Evolutionary conservation across 2,329 filamentous ascomycete genomes (phyloP), one percentile per base, ranked within the genome.

Genomic region (Aspergillus sojae): DNA sequence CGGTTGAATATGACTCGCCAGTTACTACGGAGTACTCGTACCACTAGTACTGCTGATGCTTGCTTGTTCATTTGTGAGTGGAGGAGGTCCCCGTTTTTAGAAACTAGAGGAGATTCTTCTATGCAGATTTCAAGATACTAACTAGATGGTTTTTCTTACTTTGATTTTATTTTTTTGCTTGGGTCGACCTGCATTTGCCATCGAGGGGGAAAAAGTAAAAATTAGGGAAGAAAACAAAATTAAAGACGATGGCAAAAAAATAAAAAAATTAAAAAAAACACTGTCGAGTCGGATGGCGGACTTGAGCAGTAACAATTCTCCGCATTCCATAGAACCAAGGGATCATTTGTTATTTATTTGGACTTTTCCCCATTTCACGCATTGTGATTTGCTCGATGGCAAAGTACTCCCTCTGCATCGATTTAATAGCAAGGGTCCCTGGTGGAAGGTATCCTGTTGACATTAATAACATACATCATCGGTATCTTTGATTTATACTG

Each of bases 1-100:
- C 64, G 63, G 64, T 62, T 62, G 53, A 62, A 46, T 39, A 32
- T 41, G 48, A 64, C 63, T 63, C 64, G 58, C 63, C 60, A 26
- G 52, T 53, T 56, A 41, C 52, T 28, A 57, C 30, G 2, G 10
- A 32, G 7, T 32, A 34, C 32, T 45, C 55, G 21, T 54, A 58
- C 30, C 32, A 53, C n/a, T 41, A 52, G 11, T 23, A 45, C 28
- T 32, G 4, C 32, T 34, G 23, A 41, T 12, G 53, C 34, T n/a
- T 36, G 30, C 52, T 54, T 53, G 50, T 53, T 53, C 21, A 10
- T 5, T 55, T 26, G 32, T 36, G n/a, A 45, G 23, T 60, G 43
- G 28, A 53, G 48, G 48, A 16, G 7, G 48, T 21, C 30, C 48
- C 48, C 39, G 46, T 54, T 60, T 60, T 60, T 60, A 60, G 58